phyloP scores from a whole-genome alignment of 352 stramenopile genomes.

The Elongisporangium prolatum region DNA sequence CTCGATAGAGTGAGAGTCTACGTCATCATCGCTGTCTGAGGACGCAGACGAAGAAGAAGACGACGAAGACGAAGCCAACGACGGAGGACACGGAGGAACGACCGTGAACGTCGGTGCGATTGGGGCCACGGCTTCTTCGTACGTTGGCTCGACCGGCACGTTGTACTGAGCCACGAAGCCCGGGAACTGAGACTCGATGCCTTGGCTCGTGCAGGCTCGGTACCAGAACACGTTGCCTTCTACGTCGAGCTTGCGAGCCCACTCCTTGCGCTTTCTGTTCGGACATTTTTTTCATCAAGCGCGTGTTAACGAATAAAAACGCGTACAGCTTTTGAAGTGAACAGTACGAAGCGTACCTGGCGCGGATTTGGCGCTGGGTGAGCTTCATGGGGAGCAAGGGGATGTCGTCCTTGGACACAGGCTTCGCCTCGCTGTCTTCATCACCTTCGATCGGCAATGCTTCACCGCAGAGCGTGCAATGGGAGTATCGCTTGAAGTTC shows the following conservation, averaged over 20 bases:
- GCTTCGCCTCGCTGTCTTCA: slow-evolving; percentile 1
- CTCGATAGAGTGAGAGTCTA: not conserved
- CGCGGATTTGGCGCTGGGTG: slow-evolving; percentile 8
- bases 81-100: not conserved
- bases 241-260: slow-evolving; percentile 58
- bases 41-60: not conserved
- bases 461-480: slow-evolving; percentile 64
- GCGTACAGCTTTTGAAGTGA: not conserved
- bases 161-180: slow-evolving; percentile 29
- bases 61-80: not conserved
- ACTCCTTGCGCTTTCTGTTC: slow-evolving; percentile 58
- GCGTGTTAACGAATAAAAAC: not conserved
- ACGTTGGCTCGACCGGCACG: slow-evolving; percentile 14
- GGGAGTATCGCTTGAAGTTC: slow-evolving; percentile 65
- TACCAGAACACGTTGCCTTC: slow-evolving; percentile 61
- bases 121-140: slow-evolving; percentile 1
- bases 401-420: not conserved
- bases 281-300: slow-evolving; percentile 21
- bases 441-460: slow-evolving; percentile 29
- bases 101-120: not conserved
- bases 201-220: slow-evolving; percentile 11
- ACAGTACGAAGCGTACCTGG: slow-evolving; percentile 3
- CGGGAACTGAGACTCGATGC: slow-evolving; percentile 12
- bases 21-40: not conserved
- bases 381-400: slow-evolving; percentile 5